phyloP scores from a whole-genome alignment of 2,329 filamentous ascomycete species.

The Periconia macrospinosa region DNA sequence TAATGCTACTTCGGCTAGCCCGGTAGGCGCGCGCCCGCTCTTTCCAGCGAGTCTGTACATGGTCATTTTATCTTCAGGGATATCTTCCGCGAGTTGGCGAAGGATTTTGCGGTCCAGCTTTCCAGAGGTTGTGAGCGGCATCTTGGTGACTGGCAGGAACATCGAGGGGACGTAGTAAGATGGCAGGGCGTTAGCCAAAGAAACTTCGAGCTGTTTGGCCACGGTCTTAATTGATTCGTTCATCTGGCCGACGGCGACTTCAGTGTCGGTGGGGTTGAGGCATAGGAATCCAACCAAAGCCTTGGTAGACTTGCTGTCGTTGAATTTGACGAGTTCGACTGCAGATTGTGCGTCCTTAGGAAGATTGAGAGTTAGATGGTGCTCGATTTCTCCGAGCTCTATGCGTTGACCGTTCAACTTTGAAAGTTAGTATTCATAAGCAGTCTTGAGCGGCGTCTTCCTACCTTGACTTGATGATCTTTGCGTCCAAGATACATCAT shows the following conservation, averaged over 20 bases:
- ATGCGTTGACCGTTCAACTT: slow-evolving; percentile 50
- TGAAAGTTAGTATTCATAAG: slow-evolving; percentile 25
- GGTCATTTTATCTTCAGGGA: slow-evolving; percentile 32
- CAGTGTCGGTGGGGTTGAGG: slow-evolving; percentile 23
- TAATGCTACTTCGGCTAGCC: slow-evolving; percentile 21
- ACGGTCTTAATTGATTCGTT: slow-evolving; percentile 16
- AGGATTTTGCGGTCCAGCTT: slow-evolving; percentile 47
- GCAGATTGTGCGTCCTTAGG: slow-evolving; percentile 43
- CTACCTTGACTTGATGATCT: slow-evolving; percentile 40
- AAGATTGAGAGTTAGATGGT: slow-evolving; percentile 44
- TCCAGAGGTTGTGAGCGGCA: slow-evolving; percentile 48
- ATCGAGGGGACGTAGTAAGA: slow-evolving; percentile 49
- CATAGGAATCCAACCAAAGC: slow-evolving; percentile 34
- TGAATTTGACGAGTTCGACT: slow-evolving; percentile 45
- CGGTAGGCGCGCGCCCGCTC: slow-evolving; percentile 31
- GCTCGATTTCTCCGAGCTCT: slow-evolving; percentile 51
- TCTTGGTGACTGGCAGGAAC: slow-evolving; percentile 46
- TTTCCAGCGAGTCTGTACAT: slow-evolving; percentile 32
- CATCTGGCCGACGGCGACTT: slow-evolving; percentile 24
- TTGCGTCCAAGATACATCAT: slow-evolving; percentile 41
- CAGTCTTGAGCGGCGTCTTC: background rate
- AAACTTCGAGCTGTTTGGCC: slow-evolving; percentile 28
- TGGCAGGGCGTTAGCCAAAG: slow-evolving; percentile 36
- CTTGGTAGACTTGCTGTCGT: slow-evolving; percentile 25
- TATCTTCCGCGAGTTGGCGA: slow-evolving; percentile 35